phyloP scores from a whole-genome alignment of 2,329 filamentous ascomycete genomes.

The Clarireedia homoeocarpa region DNA sequence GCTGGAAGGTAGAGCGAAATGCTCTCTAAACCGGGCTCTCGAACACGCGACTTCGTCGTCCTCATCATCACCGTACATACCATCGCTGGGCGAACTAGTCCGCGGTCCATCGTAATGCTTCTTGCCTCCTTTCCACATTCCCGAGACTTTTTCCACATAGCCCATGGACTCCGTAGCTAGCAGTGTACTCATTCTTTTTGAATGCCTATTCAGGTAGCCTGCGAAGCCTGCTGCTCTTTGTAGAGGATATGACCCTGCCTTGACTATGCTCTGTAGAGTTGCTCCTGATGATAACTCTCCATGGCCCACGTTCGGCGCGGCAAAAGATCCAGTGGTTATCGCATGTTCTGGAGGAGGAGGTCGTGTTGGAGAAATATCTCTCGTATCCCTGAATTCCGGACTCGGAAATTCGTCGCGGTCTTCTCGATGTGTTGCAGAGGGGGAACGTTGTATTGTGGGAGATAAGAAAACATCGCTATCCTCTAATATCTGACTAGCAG shows the following conservation, averaged over 20 bases:
- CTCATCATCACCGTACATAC: slow-evolving; percentile 45
- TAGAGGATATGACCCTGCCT: slow-evolving; percentile 65
- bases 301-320: slow-evolving; percentile 15
- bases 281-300: slow-evolving; percentile 37
- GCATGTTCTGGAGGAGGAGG: slow-evolving; percentile 13
- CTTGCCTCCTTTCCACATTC: slow-evolving; percentile 89
- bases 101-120: slow-evolving; percentile 72
- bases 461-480: slow-evolving; percentile 84
- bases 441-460: slow-evolving; percentile 55
- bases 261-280: slow-evolving; percentile 49
- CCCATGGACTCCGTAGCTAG: slow-evolving; percentile 89
- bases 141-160: slow-evolving; percentile 92
- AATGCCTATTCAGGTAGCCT: slow-evolving; percentile 70
- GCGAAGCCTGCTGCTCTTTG: slow-evolving; percentile 79
- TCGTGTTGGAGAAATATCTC: slow-evolving; percentile 2
- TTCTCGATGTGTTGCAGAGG: slow-evolving; percentile 19
- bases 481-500: slow-evolving; percentile 83
- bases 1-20: slow-evolving; percentile 79
- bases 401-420: slow-evolving; percentile 11
- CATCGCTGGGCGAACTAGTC: slow-evolving; percentile 45
- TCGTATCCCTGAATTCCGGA: slow-evolving; percentile 6
- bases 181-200: slow-evolving; percentile 73
- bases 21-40: slow-evolving; percentile 76
- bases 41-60: slow-evolving; percentile 57
- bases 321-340: slow-evolving; percentile 21